Evolutionary conservation across 2,329 filamentous ascomycete species (phyloP).

Genomic region (Cytospora piceae): DNA sequence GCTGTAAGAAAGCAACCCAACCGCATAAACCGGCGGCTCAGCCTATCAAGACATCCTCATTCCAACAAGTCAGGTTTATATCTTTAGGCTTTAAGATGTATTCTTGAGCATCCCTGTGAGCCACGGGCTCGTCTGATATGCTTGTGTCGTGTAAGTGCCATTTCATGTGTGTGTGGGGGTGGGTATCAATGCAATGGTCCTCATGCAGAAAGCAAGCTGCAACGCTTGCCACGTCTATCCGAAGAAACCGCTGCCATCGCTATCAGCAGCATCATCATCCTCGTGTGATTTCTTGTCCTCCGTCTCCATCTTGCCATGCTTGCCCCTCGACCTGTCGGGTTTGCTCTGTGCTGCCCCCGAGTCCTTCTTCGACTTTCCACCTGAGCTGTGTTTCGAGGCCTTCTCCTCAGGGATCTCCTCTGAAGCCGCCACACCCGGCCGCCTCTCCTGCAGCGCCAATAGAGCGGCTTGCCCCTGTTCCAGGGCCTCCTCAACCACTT

Average conservation of each 20-base stretch:
- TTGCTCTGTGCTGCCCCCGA: constrained; percentile 24
- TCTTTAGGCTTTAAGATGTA: background rate
- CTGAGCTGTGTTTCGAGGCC: background rate
- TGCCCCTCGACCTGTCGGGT: constrained; percentile 10
- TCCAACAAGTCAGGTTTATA: background rate
- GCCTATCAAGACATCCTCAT: background rate
- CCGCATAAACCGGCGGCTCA: too few relatives aligned
- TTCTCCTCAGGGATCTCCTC: background rate
- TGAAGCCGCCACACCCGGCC: constrained; percentile 32
- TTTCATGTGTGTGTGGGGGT: background rate
- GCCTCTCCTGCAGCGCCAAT: constrained; percentile 59
- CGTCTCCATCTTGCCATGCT: background rate
- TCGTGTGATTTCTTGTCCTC: constrained; percentile 16
- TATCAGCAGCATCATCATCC: constrained; percentile 39
- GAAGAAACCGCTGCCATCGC: constrained; percentile 63
- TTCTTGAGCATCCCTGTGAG: background rate
- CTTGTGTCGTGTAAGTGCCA: background rate
- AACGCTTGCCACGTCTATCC: constrained; percentile 15
- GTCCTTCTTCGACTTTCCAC: background rate
- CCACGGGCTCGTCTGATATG: too few relatives aligned
- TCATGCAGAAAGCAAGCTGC: constrained; percentile 4
- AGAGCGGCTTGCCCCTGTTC: constrained; percentile 56
- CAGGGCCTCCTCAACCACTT: constrained; percentile 66
- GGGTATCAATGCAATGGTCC: constrained; percentile 20
- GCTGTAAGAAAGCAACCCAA: background rate